Percentiles rank a stretch among this genome's conserved stretches.
phyloP scores from a whole-genome alignment of 2,329 filamentous ascomycete species.

The Fusarium avenaceum region DNA sequence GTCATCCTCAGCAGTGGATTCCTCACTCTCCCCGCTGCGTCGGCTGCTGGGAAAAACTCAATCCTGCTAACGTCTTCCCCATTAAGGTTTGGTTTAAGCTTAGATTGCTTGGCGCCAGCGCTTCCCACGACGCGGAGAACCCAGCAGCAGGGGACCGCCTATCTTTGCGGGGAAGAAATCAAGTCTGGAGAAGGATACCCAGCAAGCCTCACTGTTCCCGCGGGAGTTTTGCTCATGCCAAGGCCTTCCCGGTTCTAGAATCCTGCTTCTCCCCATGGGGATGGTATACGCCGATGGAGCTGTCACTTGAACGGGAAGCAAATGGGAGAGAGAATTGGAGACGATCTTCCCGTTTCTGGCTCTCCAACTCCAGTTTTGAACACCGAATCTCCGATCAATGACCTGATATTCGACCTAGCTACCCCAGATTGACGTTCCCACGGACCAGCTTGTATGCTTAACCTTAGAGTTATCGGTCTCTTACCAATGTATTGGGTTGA shows the following conservation, averaged over 20 bases:
- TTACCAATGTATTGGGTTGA: neutral
- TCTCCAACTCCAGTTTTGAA: neutral
- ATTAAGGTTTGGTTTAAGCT: conserved; percentile 13
- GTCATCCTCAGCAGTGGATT: neutral
- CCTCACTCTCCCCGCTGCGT: neutral
- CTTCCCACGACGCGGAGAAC: conserved; percentile 12
- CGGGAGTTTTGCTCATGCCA: neutral
- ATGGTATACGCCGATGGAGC: neutral
- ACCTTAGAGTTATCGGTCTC: neutral
- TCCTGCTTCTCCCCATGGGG: neutral
- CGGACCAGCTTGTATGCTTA: neutral
- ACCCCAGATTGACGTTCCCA: neutral
- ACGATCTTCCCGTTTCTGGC: neutral
- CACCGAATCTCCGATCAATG: neutral
- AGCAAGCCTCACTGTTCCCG: conserved; percentile 1
- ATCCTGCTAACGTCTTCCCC: neutral
- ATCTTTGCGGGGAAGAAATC: conserved; percentile 1
- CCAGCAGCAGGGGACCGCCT: neutral
- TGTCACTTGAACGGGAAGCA: neutral
- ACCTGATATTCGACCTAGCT: neutral
- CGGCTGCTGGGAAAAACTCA: neutral
- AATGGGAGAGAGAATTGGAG: neutral
- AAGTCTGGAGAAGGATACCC: neutral
- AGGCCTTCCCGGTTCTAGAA: conserved; percentile 9
- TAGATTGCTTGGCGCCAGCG: neutral